These are phyloP conservation scores for Fagus crenata DNA, from an alignment of 306 rosid species.

Conservation along the genomic window DNA sequence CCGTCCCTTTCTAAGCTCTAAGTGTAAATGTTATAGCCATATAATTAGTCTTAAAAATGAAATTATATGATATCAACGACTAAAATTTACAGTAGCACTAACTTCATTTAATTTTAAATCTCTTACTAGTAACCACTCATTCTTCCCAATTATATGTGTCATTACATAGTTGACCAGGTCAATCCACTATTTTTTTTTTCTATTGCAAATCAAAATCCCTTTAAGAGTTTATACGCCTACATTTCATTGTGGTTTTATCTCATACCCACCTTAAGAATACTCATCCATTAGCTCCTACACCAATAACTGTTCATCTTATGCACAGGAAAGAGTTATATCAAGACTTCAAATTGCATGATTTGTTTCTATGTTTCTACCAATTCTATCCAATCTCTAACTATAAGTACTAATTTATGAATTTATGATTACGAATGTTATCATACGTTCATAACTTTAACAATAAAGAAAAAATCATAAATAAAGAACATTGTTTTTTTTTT, in stretches of 20 bases:
- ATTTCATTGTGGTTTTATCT: neutral
- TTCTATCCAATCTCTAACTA: neutral
- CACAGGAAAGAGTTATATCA: neutral
- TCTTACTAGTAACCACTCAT: neutral
- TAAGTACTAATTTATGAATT: neutral
- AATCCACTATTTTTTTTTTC: neutral
- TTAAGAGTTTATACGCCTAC: neutral
- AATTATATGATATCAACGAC: neutral
- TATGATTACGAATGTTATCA: neutral
- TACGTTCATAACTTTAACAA: slow-evolving; percentile 7
- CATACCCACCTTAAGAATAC: neutral
- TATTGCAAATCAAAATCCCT: neutral
- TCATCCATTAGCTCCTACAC: neutral
- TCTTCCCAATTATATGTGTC: neutral
- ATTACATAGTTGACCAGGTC: neutral
- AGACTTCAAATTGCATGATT: neutral
- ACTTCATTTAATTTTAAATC: neutral
- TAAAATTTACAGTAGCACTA: neutral
- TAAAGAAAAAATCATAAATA: neutral
- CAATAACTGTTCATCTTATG: neutral
- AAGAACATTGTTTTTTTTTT: too few relatives aligned
- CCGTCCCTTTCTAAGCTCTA: slow-evolving; percentile 3
- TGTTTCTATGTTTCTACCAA: neutral
- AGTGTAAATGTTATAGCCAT: neutral
- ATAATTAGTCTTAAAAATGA: neutral